These are phyloP conservation scores for Aurantiochytrium sp. DNA, from an alignment of 108 stramenopile species.

Conservation along the genomic window DNA sequence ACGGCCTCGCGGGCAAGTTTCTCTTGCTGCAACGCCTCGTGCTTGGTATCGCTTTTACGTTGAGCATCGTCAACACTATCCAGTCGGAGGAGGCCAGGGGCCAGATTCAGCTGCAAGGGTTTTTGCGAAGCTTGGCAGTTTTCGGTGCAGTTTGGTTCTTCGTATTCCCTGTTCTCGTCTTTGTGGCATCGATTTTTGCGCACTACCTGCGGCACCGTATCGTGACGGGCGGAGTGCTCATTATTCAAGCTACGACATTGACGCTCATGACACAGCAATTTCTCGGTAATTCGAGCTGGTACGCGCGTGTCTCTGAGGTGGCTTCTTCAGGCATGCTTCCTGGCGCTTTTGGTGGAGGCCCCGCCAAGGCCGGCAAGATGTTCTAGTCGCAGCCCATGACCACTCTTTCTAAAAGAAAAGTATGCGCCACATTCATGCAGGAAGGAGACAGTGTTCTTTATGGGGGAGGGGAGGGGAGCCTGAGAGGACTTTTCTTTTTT, in stretches of 20 bases:
- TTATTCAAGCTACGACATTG: not conserved
- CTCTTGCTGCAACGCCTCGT: not conserved
- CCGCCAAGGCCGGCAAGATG: not conserved
- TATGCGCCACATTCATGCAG: no score
- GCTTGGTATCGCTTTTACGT: not conserved
- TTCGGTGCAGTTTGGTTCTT: not conserved
- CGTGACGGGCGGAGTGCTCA: constrained; percentile 2
- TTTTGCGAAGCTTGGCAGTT: not conserved
- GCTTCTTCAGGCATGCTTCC: not conserved
- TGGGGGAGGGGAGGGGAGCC: no score
- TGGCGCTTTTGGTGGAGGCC: not conserved
- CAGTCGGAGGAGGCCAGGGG: not conserved
- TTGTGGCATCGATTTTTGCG: not conserved
- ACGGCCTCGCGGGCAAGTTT: not conserved
- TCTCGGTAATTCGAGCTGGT: not conserved
- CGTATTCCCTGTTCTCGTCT: not conserved
- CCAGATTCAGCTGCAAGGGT: not conserved
- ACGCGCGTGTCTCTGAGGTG: not conserved
- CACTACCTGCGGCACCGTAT: constrained; percentile 16
- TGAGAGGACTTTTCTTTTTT: no score
- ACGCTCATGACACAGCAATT: not conserved
- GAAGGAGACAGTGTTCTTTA: no score
- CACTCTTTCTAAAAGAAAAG: no score
- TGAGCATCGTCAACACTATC: not conserved
- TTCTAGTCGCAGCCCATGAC: not conserved